Evolutionary conservation across 2,329 filamentous ascomycete genomes (phyloP).

Genomic region (Trichoderma simmonsii): DNA sequence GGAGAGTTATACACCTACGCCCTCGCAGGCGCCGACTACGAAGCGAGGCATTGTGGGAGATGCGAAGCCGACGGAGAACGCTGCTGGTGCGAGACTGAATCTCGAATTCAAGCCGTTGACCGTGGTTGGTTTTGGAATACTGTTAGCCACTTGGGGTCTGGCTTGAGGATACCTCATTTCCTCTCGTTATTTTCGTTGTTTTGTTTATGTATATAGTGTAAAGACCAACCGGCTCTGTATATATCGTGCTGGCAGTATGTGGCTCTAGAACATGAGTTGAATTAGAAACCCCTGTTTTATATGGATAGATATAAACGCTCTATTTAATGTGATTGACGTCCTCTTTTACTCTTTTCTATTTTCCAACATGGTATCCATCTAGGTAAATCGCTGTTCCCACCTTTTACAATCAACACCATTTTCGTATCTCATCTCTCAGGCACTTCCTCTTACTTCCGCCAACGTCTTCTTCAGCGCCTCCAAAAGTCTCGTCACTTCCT

Average conservation of each 20-base stretch:
- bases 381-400: not conserved
- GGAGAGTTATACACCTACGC: not conserved
- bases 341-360: not conserved
- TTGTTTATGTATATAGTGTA: not conserved
- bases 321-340: not conserved
- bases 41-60: not conserved
- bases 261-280: not conserved
- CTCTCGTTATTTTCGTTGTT: not conserved
- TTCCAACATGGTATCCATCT: not conserved
- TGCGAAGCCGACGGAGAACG: not conserved
- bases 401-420: not conserved
- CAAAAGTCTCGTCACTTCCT: constrained; percentile 78
- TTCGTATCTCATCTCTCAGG: not conserved
- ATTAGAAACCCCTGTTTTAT: not conserved
- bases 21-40: not conserved
- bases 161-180: not conserved
- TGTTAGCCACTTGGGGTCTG: constrained; percentile 4
- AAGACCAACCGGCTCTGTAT: not conserved
- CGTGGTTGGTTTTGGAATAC: not conserved
- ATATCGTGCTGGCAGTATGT: not conserved
- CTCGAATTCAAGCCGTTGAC: not conserved
- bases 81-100: not conserved
- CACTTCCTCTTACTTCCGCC: constrained; percentile 39
- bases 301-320: not conserved
- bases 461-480: constrained; percentile 57